Conservation (phyloP, 2,329 filamentous ascomycete species). For the Fusarium sp. region DNA sequence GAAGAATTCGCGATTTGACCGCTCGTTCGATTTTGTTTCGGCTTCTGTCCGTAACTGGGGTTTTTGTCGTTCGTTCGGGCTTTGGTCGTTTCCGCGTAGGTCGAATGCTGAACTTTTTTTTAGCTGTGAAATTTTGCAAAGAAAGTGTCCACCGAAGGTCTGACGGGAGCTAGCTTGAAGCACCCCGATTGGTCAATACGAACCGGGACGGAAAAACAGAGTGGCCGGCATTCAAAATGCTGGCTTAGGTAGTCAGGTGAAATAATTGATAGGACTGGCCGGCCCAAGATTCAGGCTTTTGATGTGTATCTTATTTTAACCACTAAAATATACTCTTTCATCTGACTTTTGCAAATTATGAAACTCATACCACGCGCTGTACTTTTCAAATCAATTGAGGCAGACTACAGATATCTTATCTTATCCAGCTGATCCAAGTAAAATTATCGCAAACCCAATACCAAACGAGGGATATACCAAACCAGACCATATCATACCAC, state of each 20-base stretch:
- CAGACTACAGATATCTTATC: slow-evolving; percentile 14
- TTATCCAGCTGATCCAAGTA: not conserved
- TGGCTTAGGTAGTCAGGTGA: not conserved
- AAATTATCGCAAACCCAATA: slow-evolving; percentile 17
- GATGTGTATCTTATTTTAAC: not conserved
- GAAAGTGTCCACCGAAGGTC: slow-evolving; percentile 35
- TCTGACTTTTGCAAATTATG: not conserved
- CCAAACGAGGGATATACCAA: slow-evolving; percentile 43
- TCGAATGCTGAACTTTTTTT: slow-evolving; percentile 45
- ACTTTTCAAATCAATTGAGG: slow-evolving; percentile 26
- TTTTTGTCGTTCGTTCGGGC: slow-evolving; percentile 20
- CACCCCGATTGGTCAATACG: slow-evolving; percentile 37
- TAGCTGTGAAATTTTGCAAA: slow-evolving; percentile 51
- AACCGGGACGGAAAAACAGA: slow-evolving; percentile 39
- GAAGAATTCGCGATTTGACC: slow-evolving; percentile 16
- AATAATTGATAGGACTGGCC: not conserved
- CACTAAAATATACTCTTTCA: not conserved
- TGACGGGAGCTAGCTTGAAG: slow-evolving; percentile 41
- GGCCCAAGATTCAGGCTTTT: not conserved
- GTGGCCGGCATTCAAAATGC: slow-evolving; percentile 7
- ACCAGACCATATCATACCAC: not conserved
- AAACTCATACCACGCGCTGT: not conserved
- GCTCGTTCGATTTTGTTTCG: slow-evolving; percentile 20
- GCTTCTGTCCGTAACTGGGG: slow-evolving; percentile 14
- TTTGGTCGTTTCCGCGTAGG: slow-evolving; percentile 33